These are phyloP conservation scores for Colletotrichum agaves DNA, from an alignment of 2,329 filamentous ascomycete genomes.

Conservation along the genomic window DNA sequence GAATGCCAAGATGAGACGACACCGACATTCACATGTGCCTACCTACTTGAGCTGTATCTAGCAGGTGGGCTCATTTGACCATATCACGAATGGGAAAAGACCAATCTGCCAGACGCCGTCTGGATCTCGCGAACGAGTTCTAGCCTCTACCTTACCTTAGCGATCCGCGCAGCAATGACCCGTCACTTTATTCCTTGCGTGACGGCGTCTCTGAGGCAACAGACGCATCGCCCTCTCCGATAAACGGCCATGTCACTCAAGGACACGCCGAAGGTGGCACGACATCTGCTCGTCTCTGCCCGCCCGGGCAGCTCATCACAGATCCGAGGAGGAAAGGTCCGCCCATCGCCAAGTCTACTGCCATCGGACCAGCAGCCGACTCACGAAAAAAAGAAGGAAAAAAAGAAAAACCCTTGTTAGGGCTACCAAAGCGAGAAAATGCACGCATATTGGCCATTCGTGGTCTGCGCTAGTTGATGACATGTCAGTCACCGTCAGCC, in stretches of 20 bases:
- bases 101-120: neutral
- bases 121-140: neutral
- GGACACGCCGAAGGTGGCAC: conserved; percentile 1
- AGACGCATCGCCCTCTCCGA: neutral
- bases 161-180: neutral
- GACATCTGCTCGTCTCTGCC: neutral
- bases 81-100: neutral
- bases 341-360: neutral
- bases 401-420: no score
- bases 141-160: neutral
- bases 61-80: neutral
- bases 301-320: neutral
- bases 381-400: no score
- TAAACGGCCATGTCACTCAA: neutral
- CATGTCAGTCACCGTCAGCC: neutral
- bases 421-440: no score
- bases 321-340: neutral
- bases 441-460: neutral
- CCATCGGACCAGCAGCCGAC: conserved; percentile 15
- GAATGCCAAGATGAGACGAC: conserved; percentile 1
- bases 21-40: neutral
- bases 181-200: neutral
- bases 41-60: no score
- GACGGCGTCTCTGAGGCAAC: neutral
- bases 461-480: neutral